Evolutionary conservation across 768 basidiomycete genomes (phyloP).

Genomic region (Austroboletus festivus): DNA sequence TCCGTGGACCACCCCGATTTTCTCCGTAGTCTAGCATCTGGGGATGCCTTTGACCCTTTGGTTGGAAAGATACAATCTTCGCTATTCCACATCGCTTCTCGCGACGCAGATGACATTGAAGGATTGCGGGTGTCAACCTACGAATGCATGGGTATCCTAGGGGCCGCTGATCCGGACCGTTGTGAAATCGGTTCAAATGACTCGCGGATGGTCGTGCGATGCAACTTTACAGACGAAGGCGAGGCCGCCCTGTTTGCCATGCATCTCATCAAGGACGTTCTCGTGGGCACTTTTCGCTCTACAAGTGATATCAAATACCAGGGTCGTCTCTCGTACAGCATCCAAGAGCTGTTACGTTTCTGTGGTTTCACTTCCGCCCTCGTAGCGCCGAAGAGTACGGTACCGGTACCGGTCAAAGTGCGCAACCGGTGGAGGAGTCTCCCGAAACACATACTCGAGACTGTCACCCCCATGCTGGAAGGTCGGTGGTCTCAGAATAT

Average conservation of each 20-base stretch:
- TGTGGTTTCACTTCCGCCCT: constrained; percentile 84
- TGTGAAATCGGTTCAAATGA: constrained; percentile 64
- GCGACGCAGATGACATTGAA: constrained; percentile 77
- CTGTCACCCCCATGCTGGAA: constrained; percentile 79
- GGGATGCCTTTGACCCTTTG: constrained; percentile 81
- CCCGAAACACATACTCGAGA: constrained; percentile 82
- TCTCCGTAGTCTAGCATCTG: constrained; percentile 64
- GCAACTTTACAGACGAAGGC: constrained; percentile 75
- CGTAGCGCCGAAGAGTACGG: constrained; percentile 48
- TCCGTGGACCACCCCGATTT: constrained; percentile 45
- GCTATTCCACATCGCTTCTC: constrained; percentile 65
- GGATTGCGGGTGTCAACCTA: constrained; percentile 67
- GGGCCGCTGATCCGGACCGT: constrained; percentile 94
- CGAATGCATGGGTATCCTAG: constrained; percentile 88
- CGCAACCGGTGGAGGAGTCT: constrained; percentile 76
- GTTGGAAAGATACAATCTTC: constrained; percentile 65
- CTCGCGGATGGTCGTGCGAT: constrained; percentile 65
- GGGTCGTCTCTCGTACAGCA: constrained; percentile 81
- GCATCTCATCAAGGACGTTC: constrained; percentile 79
- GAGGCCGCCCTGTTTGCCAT: constrained; percentile 80
- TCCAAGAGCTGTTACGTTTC: constrained; percentile 86
- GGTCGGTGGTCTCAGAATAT: constrained; percentile 58
- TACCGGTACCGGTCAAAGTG: constrained; percentile 58
- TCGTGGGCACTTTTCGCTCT: constrained; percentile 87
- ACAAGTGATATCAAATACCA: constrained; percentile 95